Conservation (phyloP, 1,139 yeast species). For the Scheffersomyces illinoinensis region DNA sequence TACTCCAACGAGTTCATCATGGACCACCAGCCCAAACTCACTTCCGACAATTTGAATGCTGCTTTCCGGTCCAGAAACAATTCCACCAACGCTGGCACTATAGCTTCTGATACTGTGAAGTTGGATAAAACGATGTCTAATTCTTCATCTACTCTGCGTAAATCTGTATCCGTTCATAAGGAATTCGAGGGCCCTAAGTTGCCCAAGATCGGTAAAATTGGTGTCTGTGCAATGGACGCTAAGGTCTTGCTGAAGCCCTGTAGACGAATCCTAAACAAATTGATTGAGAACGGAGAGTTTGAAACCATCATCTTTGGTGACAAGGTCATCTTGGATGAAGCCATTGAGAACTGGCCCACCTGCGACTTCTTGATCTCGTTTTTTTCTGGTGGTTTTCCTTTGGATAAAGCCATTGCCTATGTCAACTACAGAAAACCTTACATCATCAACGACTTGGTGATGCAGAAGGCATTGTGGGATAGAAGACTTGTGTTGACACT, state of each 20-base stretch:
- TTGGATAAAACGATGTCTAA: constrained; percentile 42
- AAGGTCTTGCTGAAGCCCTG: constrained; percentile 97
- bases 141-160: constrained; percentile 37
- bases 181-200: constrained; percentile 49
- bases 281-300: constrained; percentile 92
- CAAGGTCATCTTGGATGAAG: constrained; percentile 91
- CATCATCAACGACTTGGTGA: constrained; percentile 80
- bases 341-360: constrained; percentile 96
- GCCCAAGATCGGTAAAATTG: constrained; percentile 88
- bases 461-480: constrained; percentile 97
- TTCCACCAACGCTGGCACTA: constrained; percentile 21
- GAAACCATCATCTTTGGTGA: constrained; percentile 97
- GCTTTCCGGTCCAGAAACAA: constrained; percentile 17
- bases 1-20: background rate
- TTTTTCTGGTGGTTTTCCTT: constrained; percentile 94
- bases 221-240: constrained; percentile 98
- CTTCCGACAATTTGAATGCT: background rate
- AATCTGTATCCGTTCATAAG: constrained; percentile 48
- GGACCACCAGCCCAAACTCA: background rate
- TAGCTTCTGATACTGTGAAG: constrained; percentile 16
- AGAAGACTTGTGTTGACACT: constrained; percentile 83
- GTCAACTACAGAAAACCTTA: constrained; percentile 89
- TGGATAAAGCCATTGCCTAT: constrained; percentile 91
- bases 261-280: constrained; percentile 80
- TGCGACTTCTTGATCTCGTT: constrained; percentile 93